phyloP scores from a whole-genome alignment of 1,284 basidiomycete genomes.

The Ceratobasidium sp. region DNA sequence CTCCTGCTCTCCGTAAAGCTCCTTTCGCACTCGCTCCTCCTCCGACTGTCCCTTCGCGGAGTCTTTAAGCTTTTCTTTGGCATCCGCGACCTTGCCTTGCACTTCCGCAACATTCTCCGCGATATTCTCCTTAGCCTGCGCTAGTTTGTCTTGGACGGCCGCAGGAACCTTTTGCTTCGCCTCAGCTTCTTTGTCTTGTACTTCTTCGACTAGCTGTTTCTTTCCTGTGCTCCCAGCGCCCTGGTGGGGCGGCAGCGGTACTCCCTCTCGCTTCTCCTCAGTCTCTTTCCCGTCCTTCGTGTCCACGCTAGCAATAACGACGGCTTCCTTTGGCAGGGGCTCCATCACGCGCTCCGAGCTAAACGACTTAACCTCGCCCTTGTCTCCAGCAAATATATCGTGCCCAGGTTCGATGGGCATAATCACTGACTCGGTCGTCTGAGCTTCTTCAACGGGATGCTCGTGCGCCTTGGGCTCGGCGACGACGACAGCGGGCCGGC shows the following conservation, averaged over 20 bases:
- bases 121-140: conserved; percentile 14
- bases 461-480: conserved; percentile 32
- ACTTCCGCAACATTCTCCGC: conserved; percentile 54
- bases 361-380: conserved; percentile 52
- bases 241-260: conserved; percentile 36
- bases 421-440: conserved; percentile 51
- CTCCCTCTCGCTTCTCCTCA: conserved; percentile 45
- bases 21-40: conserved; percentile 67
- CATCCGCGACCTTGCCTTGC: conserved; percentile 64
- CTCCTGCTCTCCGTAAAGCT: conserved; percentile 59
- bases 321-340: conserved; percentile 43
- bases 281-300: conserved; percentile 51
- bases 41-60: conserved; percentile 51
- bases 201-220: conserved; percentile 43
- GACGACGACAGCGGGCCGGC: conserved; percentile 48
- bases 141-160: conserved; percentile 13
- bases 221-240: conserved; percentile 33
- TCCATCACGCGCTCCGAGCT: conserved; percentile 59
- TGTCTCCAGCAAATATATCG: conserved; percentile 68
- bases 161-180: conserved; percentile 18
- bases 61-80: conserved; percentile 45
- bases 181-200: conserved; percentile 30
- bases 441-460: conserved; percentile 51
- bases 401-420: conserved; percentile 73
- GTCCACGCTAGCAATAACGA: conserved; percentile 15